Evolutionary conservation across 2,329 filamentous ascomycete species (phyloP).

Genomic region (Fusarium annulatum): DNA sequence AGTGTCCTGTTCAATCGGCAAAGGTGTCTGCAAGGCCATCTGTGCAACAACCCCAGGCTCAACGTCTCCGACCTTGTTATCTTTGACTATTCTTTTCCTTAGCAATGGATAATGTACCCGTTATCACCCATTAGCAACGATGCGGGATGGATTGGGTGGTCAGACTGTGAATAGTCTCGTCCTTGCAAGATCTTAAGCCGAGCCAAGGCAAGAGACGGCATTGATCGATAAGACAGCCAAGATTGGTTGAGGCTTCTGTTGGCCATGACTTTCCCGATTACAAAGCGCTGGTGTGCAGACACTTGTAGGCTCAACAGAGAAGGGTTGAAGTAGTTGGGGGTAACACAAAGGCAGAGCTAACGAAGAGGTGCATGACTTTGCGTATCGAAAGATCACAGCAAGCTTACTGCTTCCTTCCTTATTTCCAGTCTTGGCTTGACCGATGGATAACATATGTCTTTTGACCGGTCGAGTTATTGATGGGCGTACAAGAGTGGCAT

Average conservation of each 20-base stretch:
- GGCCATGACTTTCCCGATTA: not conserved
- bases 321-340: constrained; percentile 20
- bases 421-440: constrained; percentile 10
- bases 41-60: constrained; percentile 12
- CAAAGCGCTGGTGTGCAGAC: constrained; percentile 1
- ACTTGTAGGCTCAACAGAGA: constrained; percentile 20
- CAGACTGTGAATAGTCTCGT: constrained; percentile 17
- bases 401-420: not conserved
- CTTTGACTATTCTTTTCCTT: not conserved
- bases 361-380: constrained; percentile 7
- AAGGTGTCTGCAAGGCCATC: constrained; percentile 1
- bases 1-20: not conserved
- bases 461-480: constrained; percentile 37
- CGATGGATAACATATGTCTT: not conserved
- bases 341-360: constrained; percentile 33
- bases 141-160: constrained; percentile 11
- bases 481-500: constrained; percentile 32
- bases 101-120: constrained; percentile 3
- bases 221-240: constrained; percentile 4
- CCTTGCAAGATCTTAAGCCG: constrained; percentile 17
- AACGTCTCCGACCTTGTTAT: constrained; percentile 3
- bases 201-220: constrained; percentile 18
- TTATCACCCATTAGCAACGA: not conserved
- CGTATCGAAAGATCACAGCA: constrained; percentile 15
- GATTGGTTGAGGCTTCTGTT: constrained; percentile 4